Conservation (phyloP, 805 yeast species). For the Wickerhamiella bombiphila region DNA sequence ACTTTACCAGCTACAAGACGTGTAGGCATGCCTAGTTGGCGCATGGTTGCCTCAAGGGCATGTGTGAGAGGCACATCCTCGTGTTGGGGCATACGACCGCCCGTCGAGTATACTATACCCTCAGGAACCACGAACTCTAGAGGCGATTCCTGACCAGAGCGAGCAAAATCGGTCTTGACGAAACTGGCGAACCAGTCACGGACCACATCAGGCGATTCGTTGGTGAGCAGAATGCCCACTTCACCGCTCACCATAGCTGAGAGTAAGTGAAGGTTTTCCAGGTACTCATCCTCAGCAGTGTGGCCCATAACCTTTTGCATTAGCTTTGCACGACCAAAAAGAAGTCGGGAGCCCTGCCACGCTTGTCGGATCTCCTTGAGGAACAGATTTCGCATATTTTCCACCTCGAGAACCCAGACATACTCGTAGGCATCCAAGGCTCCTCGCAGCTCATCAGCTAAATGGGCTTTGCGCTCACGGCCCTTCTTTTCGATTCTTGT, state of each 20-base stretch:
- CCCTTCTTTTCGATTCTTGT: conserved; percentile 97
- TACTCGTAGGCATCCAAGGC: conserved; percentile 63
- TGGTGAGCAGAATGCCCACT: conserved; percentile 76
- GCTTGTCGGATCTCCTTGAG: conserved; percentile 83
- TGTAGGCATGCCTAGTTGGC: conserved; percentile 86
- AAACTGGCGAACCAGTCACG: conserved; percentile 70
- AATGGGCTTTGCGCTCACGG: conserved; percentile 75
- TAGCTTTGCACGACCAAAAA: conserved; percentile 87
- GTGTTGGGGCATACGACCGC: conserved; percentile 77
- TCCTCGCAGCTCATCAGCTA: conserved; percentile 79
- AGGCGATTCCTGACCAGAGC: conserved; percentile 80
- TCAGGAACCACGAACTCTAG: conserved; percentile 73
- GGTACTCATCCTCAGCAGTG: conserved; percentile 76
- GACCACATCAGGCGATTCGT: conserved; percentile 83
- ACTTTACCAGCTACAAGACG: conserved; percentile 82
- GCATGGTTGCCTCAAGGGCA: conserved; percentile 82
- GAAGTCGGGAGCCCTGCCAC: conserved; percentile 80
- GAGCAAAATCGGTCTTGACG: conserved; percentile 65
- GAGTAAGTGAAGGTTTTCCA: conserved; percentile 63
- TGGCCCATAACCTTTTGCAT: conserved; percentile 86
- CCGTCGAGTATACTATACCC: conserved; percentile 87
- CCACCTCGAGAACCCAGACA: conserved; percentile 74
- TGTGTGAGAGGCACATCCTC: conserved; percentile 97
- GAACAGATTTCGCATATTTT: conserved; percentile 91
- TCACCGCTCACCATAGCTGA: conserved; percentile 56